phyloP scores from a whole-genome alignment of 2,329 filamentous ascomycete species.

The Cytospora paraplurivora region DNA sequence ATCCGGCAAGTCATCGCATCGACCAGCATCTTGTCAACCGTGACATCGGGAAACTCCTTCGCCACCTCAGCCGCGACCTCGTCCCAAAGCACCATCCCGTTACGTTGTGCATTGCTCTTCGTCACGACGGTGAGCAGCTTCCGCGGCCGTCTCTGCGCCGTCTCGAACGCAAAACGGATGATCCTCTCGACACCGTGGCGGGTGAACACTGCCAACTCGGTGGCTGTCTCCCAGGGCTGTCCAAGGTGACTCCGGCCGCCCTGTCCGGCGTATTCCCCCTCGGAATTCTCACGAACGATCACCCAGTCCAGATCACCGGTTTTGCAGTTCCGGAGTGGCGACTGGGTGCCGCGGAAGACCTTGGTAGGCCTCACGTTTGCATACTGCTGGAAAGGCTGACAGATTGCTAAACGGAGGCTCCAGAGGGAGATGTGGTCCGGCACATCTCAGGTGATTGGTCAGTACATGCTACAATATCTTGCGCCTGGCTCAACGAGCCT shows the following conservation, averaged over 20 bases:
- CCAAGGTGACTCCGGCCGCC: constrained; percentile 61
- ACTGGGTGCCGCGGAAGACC: constrained; percentile 59
- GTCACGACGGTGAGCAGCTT: constrained; percentile 65
- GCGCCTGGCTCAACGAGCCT: not conserved
- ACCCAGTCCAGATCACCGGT: constrained; percentile 64
- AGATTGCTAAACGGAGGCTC: constrained; percentile 64
- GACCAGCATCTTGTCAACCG: constrained; percentile 65
- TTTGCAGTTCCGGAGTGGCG: constrained; percentile 52
- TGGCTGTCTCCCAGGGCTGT: constrained; percentile 60
- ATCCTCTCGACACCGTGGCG: constrained; percentile 61
- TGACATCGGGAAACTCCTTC: constrained; percentile 60
- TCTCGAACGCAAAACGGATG: constrained; percentile 65
- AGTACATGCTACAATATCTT: not conserved
- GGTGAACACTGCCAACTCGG: constrained; percentile 65
- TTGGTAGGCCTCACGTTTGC: constrained; percentile 66
- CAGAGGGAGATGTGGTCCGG: constrained; percentile 69
- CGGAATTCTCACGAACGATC: constrained; percentile 66
- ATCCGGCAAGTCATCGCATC: constrained; percentile 54
- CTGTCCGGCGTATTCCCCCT: constrained; percentile 66
- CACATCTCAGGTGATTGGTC: constrained; percentile 45
- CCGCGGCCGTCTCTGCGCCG: constrained; percentile 51
- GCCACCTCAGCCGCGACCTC: constrained; percentile 58
- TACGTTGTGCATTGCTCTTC: constrained; percentile 66
- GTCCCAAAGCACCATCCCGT: constrained; percentile 71
- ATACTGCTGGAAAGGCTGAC: constrained; percentile 66